These are phyloP conservation scores for Austropuccinia psidii DNA, from an alignment of 1,284 basidiomycete species.

Conservation along the genomic window DNA sequence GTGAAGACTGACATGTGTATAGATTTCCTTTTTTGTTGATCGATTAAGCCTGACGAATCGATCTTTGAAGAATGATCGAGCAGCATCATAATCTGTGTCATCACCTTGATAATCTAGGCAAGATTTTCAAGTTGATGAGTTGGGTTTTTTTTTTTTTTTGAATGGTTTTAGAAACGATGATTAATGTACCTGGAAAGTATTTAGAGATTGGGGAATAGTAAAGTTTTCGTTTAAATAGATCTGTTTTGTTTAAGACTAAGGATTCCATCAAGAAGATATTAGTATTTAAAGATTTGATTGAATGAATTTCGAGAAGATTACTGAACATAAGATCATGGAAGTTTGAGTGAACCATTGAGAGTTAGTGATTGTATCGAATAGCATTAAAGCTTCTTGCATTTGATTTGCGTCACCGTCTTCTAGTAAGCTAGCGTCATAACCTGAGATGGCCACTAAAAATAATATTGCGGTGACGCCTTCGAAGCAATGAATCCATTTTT, in stretches of 20 bases:
- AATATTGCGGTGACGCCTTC: conserved; percentile 64
- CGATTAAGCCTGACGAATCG: conserved; percentile 74
- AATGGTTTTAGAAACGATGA: not conserved
- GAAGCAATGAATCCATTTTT: conserved; percentile 56
- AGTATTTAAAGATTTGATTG: not conserved
- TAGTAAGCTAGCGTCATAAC: conserved; percentile 84
- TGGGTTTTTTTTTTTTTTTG: no score
- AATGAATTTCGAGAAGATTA: not conserved
- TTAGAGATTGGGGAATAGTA: conserved; percentile 68
- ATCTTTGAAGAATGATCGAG: conserved; percentile 80
- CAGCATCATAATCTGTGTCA: conserved; percentile 59
- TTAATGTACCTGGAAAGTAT: conserved; percentile 53
- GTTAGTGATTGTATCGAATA: conserved; percentile 95
- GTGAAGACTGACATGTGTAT: conserved; percentile 47
- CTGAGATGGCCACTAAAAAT: conserved; percentile 75
- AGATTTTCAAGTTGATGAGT: not conserved
- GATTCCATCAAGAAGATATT: not conserved
- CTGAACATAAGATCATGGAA: conserved; percentile 58
- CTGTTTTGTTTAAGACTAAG: conserved; percentile 49
- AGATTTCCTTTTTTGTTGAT: conserved; percentile 81
- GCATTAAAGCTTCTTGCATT: conserved; percentile 93
- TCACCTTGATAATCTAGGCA: conserved; percentile 46
- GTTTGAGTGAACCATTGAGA: conserved; percentile 87
- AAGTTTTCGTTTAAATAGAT: conserved; percentile 78
- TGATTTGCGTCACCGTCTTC: conserved; percentile 92